phyloP scores from a whole-genome alignment of 202 grass and related monocot species.

The Panicum virgatum region DNA sequence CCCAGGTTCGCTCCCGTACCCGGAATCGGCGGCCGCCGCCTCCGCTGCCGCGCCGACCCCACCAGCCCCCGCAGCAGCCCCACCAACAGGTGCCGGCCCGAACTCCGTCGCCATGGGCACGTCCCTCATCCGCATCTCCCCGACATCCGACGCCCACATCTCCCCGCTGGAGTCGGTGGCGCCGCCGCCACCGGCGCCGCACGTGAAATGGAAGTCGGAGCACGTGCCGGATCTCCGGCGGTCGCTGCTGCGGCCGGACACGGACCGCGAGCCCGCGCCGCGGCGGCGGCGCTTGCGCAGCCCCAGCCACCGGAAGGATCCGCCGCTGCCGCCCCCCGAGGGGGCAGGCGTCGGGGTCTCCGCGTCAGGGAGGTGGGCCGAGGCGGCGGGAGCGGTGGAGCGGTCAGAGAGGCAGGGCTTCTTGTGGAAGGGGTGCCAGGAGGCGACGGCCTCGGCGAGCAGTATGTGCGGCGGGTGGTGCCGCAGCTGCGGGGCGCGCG shows the following conservation, averaged over 20 bases:
- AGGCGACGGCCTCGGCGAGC: constrained; percentile 44
- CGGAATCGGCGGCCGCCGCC: constrained; percentile 60
- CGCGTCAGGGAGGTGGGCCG: constrained; percentile 31
- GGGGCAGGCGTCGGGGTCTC: constrained; percentile 38
- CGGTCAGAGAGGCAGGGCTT: constrained; percentile 86
- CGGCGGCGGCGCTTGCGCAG: constrained; percentile 75
- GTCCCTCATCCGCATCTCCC: constrained; percentile 72
- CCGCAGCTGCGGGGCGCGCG: constrained; percentile 47
- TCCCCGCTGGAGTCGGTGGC: constrained; percentile 79
- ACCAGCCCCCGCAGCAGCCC: constrained; percentile 32
- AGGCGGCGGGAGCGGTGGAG: constrained; percentile 61
- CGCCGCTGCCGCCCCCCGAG: constrained; percentile 45
- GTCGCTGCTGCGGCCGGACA: constrained; percentile 91
- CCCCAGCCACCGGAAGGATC: constrained; percentile 69
- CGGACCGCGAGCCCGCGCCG: constrained; percentile 69
- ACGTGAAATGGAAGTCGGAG: constrained; percentile 75
- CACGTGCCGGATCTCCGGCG: constrained; percentile 82
- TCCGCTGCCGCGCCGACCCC: constrained; percentile 29
- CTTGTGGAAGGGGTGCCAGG: constrained; percentile 68
- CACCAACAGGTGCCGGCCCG: constrained; percentile 27
- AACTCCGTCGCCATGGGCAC: constrained; percentile 50
- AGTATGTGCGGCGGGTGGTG: constrained; percentile 63
- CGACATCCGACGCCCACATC: constrained; percentile 90
- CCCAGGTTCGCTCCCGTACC: constrained; percentile 90
- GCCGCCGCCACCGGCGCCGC: constrained; percentile 65